Percentiles rank a stretch among this genome's conserved stretches.
These are phyloP conservation scores for Fistulifera pelliculosa DNA, from an alignment of 108 stramenopile genomes.

Conservation along the genomic window DNA sequence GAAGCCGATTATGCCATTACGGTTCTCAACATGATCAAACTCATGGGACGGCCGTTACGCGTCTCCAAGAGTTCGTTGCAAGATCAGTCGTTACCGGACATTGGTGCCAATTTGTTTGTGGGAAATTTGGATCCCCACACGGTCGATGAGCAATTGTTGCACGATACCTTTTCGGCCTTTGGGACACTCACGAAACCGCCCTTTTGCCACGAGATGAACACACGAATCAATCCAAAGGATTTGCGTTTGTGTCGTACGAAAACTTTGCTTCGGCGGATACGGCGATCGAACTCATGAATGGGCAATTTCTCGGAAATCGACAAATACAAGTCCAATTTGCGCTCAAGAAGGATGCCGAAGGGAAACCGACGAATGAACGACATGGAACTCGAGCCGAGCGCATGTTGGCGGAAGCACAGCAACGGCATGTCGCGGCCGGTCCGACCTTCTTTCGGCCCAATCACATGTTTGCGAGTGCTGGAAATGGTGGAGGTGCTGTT, in stretches of 20 bases:
- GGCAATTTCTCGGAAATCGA: conserved; percentile 92
- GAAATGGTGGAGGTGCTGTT: conserved; percentile 8
- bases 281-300: conserved; percentile 98
- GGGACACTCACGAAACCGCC: conserved; percentile 89
- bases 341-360: conserved; percentile 84
- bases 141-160: conserved; percentile 95
- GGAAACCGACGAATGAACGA: conserved; percentile 62
- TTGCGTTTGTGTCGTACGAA: conserved; percentile 92
- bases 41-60: conserved; percentile 84
- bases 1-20: conserved; percentile 97
- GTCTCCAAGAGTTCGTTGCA: conserved; percentile 87
- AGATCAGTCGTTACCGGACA: conserved; percentile 58
- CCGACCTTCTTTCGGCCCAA: conserved; percentile 10
- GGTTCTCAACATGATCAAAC: conserved; percentile 95
- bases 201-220: conserved; percentile 82
- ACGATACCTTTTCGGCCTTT: conserved; percentile 98
- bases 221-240: conserved; percentile 84
- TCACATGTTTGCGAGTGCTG: conserved; percentile 15
- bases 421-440: not conserved
- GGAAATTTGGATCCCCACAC: conserved; percentile 86
- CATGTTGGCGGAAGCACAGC: conserved; percentile 81
- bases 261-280: conserved; percentile 90
- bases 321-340: conserved; percentile 96
- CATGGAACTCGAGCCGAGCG: conserved; percentile 97
- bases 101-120: conserved; percentile 98